Percentiles rank a stretch among this genome's conserved stretches.
These are phyloP conservation scores for Termitomyces sp. DNA, from an alignment of 768 basidiomycete species.

Conservation along the genomic window DNA sequence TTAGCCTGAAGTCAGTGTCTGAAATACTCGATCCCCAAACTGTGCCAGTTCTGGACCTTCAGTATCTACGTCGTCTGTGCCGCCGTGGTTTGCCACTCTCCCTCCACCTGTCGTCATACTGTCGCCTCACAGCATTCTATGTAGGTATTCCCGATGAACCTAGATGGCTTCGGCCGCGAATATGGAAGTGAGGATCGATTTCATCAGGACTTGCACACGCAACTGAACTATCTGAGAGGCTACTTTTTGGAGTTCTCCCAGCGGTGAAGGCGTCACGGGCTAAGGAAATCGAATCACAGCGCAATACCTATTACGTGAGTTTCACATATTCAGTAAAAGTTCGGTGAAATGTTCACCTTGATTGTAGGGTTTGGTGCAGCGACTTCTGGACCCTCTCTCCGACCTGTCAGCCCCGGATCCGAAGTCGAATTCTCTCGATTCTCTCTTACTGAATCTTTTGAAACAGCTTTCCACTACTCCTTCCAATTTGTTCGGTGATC, in stretches of 20 bases:
- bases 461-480: conserved; percentile 56
- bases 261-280: conserved; percentile 52
- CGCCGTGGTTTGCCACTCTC: conserved; percentile 43
- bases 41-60: conserved; percentile 48
- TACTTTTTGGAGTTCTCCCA: conserved; percentile 61
- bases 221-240: conserved; percentile 25
- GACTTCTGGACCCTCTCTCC: conserved; percentile 51
- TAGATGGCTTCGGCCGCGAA: conserved; percentile 65
- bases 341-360: conserved; percentile 4
- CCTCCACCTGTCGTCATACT: not conserved
- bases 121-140: conserved; percentile 6
- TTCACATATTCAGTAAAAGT: not conserved
- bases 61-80: conserved; percentile 50
- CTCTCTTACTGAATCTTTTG: conserved; percentile 39
- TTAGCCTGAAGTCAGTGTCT: conserved; percentile 50
- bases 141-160: conserved; percentile 72
- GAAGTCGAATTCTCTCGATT: conserved; percentile 38
- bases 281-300: conserved; percentile 49
- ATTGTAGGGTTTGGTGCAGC: conserved; percentile 60
- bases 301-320: conserved; percentile 70
- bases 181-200: conserved; percentile 60
- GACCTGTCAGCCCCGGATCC: conserved; percentile 33
- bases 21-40: conserved; percentile 51
- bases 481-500: conserved; percentile 36
- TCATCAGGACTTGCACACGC: not conserved